A percentile compares a stretch with the other conserved stretches of the same genome.
Evolutionary conservation across 225 moss, liverwort and hornwort species (phyloP).

Genomic region (Polytrichum formosum): DNA sequence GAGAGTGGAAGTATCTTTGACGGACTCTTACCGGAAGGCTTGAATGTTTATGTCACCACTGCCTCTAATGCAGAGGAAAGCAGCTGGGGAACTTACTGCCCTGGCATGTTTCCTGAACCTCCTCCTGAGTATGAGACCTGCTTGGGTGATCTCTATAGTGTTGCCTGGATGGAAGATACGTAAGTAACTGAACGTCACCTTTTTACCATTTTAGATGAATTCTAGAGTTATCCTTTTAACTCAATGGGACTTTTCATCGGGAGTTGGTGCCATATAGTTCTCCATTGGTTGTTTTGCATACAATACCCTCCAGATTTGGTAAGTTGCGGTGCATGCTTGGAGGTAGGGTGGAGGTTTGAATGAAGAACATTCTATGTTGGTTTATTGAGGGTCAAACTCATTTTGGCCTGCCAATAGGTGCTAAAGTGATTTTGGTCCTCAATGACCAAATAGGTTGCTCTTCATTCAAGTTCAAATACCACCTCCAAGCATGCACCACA

Average conservation of each 20-base stretch:
- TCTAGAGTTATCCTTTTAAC: too few relatives aligned
- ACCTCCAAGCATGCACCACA: too few relatives aligned
- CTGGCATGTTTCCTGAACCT: slow-evolving; percentile 32
- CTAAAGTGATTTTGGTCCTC: too few relatives aligned
- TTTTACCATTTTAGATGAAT: neutral
- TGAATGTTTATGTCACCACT: slow-evolving; percentile 61
- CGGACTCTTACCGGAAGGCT: slow-evolving; percentile 41
- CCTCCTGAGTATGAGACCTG: slow-evolving; percentile 49
- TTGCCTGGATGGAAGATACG: slow-evolving; percentile 66
- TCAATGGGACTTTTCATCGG: too few relatives aligned
- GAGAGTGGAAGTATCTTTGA: slow-evolving; percentile 67
- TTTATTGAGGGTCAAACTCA: too few relatives aligned
- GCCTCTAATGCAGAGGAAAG: slow-evolving; percentile 51
- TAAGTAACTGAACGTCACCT: slow-evolving; percentile 14
- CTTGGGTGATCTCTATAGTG: slow-evolving; percentile 59
- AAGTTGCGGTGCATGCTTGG: too few relatives aligned
- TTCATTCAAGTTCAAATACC: too few relatives aligned
- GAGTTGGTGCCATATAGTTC: neutral
- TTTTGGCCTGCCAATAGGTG: too few relatives aligned
- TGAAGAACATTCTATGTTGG: too few relatives aligned
- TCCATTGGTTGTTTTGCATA: neutral
- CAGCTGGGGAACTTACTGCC: slow-evolving; percentile 64
- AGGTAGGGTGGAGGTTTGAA: too few relatives aligned
- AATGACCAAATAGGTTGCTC: too few relatives aligned
- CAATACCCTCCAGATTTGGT: too few relatives aligned